Base-by-base conservation (phyloP, 2,329 filamentous ascomycete genomes). In the Diplodia scrobiculata region DNA sequence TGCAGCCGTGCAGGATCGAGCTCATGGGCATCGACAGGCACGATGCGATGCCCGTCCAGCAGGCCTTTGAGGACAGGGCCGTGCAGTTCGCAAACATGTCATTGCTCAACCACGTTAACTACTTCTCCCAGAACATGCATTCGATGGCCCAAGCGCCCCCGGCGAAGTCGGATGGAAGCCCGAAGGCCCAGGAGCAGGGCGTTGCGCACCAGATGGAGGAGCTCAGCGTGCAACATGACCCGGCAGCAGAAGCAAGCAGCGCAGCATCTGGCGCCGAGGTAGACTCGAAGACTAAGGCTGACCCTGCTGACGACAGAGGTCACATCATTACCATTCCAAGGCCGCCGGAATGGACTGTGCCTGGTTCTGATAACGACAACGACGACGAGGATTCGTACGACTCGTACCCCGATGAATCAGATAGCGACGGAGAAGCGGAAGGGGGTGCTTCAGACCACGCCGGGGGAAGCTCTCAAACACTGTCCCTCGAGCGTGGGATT, bases 41-140 rank as follows among this genome's bases (percentile, higher is more conserved):
- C 13, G 87, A 88, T 67, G 88, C 87, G 1, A 84, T 86, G 71
- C 80, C 81, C 1, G 81, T 91, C 1, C 88, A 92, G 75, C 81
- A 84, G 62, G 80, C 87, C 0, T 95, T 94, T 71, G 79, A 83
- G 6, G 77, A 84, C 67, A 87, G 84, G 74, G 83, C 84, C 17
- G 77, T 76, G 29, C 81, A 86, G 63, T 84, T 87, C 70, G 81
- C 80, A 47, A 82, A 87, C 50, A 81, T 88, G 79, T 88, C 84
- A 10, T 77, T 95, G 65, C 89, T 90, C 79, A 89, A 86, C 67
- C 89, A 91, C 70, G 76, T 94, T 70, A 94, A 94, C 73, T 91
- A 89, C 72, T 79, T 94, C 7, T 83, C 86, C 1, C 87, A 89
- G 73, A 91, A 91, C 71, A 83, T 93, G 68, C 86, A 91, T 71